Evolutionary conservation across 1,284 basidiomycete species (phyloP), one percentile per base, ranked within the genome.

Genomic region (Austroboletus novae-zelandiae): DNA sequence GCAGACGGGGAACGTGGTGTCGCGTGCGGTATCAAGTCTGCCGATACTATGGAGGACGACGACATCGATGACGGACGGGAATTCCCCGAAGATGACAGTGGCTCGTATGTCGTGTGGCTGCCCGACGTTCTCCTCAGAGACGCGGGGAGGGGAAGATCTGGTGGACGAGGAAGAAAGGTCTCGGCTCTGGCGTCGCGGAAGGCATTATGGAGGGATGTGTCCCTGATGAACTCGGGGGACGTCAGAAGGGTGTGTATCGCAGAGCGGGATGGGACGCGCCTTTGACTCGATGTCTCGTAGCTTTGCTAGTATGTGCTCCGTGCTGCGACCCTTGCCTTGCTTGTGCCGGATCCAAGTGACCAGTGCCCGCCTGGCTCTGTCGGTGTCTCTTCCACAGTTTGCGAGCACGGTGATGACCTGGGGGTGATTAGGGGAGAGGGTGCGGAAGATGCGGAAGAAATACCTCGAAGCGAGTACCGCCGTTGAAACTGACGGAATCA

Each of bases 361-460:
- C 2, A 67, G 45, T 14, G 68, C 65, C 11, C 54, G 56, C 35
- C 62, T 58, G 11, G 65, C 65, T 35, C 14, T 64, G 36, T 55
- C 56, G 6, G 55, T 65, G 47, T 67, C 67, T 39, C 57, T 53
- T 9, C 65, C 65, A 35, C 65, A 67, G 17, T 70, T 67, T 1
- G 65, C 65, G n/a, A 67, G 53, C 31, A 67, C 67, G 9, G 67
- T 11, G 44, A 70, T 58, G 48, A 67, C 68, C 65, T 67, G 18
- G 42, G 8, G 15, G 57, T 18, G 51, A 30, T n/a, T 47, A 25
- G 9, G 44, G 11, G 7, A 23, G 5, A 27, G 9, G 20, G 15
- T 23, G 8, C 4, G 7, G 29, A 7, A 11, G 35, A 9, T 4
- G 1, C 18, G 5, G 11, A 43, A 31, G 34, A 34, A 17, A 32